A percentile compares a stretch with the other conserved stretches of the same genome.
phyloP scores from a whole-genome alignment of 805 yeast genomes.

The Ogataea zsoltii region DNA sequence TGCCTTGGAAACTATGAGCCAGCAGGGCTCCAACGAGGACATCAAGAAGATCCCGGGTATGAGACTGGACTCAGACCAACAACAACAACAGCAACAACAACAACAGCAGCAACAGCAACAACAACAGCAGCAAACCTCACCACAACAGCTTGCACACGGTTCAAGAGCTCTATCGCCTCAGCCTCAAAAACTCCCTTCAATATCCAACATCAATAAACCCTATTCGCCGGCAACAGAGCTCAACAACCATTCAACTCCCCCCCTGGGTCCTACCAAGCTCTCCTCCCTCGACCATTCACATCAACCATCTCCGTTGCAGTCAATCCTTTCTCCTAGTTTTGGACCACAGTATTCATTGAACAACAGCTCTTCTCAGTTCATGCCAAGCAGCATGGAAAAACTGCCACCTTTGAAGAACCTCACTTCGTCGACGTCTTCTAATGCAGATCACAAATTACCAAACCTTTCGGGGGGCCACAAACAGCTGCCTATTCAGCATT shows the following conservation, averaged over 20 bases:
- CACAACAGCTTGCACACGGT: conserved; percentile 23
- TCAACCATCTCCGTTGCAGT: conserved; percentile 23
- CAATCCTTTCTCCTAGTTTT: conserved; percentile 32
- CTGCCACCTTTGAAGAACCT: conserved; percentile 27
- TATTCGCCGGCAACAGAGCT: conserved; percentile 35
- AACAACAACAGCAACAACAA: conserved; percentile 8
- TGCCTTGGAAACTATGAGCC: conserved; percentile 41
- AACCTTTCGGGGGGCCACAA: conserved; percentile 4
- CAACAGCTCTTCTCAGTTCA: conserved; percentile 14
- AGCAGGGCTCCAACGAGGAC: conserved; percentile 28
- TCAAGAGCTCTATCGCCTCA: conserved; percentile 15
- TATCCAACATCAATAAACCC: conserved; percentile 27
- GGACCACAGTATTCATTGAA: conserved; percentile 34
- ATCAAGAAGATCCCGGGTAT: conserved; percentile 33
- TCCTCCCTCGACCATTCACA: conserved; percentile 22
- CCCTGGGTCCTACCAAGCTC: conserved; percentile 27
- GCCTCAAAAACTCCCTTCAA: conserved; percentile 29
- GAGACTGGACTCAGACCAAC: conserved; percentile 29
- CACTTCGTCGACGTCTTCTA: not conserved
- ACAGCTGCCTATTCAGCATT: conserved; percentile 8
- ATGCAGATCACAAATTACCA: conserved; percentile 7
- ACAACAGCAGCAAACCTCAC: conserved; percentile 15
- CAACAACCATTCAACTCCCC: conserved; percentile 25
- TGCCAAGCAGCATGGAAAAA: conserved; percentile 17
- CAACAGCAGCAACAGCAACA: conserved; percentile 12